Evolutionary conservation across 768 basidiomycete genomes (phyloP), one percentile per base, ranked within the genome.

Genomic region (Tylopilus balloui): DNA sequence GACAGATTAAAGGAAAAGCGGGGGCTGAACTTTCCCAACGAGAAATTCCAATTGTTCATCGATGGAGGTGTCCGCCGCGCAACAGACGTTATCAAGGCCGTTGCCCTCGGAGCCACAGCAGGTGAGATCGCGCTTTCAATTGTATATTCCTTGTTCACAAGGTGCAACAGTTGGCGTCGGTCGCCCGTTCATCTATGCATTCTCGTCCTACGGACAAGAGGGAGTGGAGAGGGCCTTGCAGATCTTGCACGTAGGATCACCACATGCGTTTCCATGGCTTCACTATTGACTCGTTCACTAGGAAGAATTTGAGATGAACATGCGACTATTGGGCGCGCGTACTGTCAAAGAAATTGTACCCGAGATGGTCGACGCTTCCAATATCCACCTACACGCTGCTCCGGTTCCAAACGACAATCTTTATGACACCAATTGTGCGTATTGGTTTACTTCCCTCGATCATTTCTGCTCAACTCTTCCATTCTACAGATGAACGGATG

Each of bases 251-350:
- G 89, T 86, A 58, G 48, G 78, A 62, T 6, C 23, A 13, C 7
- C 6, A 13, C n/a, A 9, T 3, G n/a, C 2, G 6, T 29, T 23
- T 34, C 29, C 10, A 11, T 40, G 11, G 12, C 14, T 38, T 43
- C 19, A 13, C 21, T 34, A 17, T 37, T 53, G 12, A 57, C 20
- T 36, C 13, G 6, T 27, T 21, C 24, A 7, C 9, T 62, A 97
- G 92, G 91, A 94, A 57, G 95, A 99, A 67, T 92, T 99, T 59
- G 91, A 94, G 73, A 97, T 98, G 95, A 93, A 95, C 69, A 78
- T 97, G 80, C 85, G 94, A 14, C 74, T 98, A 2, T 69, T 99
- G 24, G 95, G 95, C 7, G 93, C 93, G 1, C 81, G 76, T 4
- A 86, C 79, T 0, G 66, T 98, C 37, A 77, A 76, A 45, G 91